A percentile compares a stretch with the other conserved stretches of the same genome.
phyloP scores from a whole-genome alignment of 2,329 filamentous ascomycete species.

The Sphaerulina musiva region DNA sequence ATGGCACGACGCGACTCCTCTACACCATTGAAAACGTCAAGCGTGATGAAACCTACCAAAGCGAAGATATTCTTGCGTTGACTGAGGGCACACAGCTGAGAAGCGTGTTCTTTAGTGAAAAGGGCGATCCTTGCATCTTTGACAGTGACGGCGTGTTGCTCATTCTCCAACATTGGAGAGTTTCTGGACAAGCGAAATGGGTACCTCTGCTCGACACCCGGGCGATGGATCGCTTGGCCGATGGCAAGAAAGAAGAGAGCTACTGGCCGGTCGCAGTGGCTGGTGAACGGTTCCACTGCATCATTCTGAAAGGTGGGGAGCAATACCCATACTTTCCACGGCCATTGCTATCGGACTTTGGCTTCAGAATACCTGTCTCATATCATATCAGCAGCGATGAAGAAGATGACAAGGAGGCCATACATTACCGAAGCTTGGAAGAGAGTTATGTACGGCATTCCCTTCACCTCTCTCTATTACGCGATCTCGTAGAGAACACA shows the following conservation, averaged over 20 bases:
- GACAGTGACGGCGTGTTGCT: conserved; percentile 85
- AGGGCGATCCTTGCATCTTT: conserved; percentile 94
- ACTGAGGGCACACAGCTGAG: conserved; percentile 66
- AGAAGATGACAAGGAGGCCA: conserved; percentile 37
- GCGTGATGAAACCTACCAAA: conserved; percentile 87
- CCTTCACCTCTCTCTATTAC: conserved; percentile 65
- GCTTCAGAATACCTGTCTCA: conserved; percentile 76
- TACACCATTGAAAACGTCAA: conserved; percentile 96
- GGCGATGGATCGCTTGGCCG: conserved; percentile 70
- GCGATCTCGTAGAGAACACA: conserved; percentile 65
- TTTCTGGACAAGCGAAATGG: conserved; percentile 78
- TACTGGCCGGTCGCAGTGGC: conserved; percentile 97
- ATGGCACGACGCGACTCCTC: conserved; percentile 69
- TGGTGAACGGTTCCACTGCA: conserved; percentile 89
- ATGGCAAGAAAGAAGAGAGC: conserved; percentile 76
- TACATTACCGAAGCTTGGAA: conserved; percentile 58
- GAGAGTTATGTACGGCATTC: conserved; percentile 72
- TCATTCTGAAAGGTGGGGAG: conserved; percentile 94
- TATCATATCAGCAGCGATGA: conserved; percentile 41
- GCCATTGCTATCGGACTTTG: conserved; percentile 85
- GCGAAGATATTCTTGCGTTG: conserved; percentile 83
- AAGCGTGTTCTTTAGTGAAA: conserved; percentile 85
- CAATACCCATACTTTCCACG: conserved; percentile 88
- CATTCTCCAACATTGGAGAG: conserved; percentile 85
- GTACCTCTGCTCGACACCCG: conserved; percentile 87